Conservation (phyloP, 805 yeast genomes). For the Blastobotrys mokoenaii region DNA sequence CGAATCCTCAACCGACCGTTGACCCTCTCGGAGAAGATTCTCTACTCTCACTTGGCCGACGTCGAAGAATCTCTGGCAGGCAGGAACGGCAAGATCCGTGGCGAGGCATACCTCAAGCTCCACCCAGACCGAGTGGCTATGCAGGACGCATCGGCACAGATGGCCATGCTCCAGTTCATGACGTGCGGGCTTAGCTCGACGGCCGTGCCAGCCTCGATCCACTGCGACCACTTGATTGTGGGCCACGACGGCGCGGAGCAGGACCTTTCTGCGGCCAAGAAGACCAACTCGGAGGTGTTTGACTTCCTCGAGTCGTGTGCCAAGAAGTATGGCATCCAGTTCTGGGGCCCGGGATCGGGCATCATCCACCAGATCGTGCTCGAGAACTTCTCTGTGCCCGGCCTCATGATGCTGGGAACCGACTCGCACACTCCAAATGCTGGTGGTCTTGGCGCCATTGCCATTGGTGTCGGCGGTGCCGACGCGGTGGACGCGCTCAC, state of each 20-base stretch:
- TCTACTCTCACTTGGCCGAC: conserved; percentile 90
- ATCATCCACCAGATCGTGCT: conserved; percentile 93
- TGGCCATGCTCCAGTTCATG: conserved; percentile 96
- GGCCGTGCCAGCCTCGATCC: conserved; percentile 92
- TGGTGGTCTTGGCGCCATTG: conserved; percentile 96
- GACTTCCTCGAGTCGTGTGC: conserved; percentile 86
- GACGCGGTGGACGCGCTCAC: conserved; percentile 98
- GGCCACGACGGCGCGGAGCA: conserved; percentile 85
- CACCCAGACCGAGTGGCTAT: conserved; percentile 98
- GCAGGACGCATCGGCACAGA: conserved; percentile 99
- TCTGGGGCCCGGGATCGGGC: conserved; percentile 99
- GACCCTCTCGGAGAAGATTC: conserved; percentile 90
- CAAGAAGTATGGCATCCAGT: conserved; percentile 92
- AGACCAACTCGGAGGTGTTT: conserved; percentile 86
- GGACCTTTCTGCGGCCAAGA: conserved; percentile 80
- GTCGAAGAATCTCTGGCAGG: conserved; percentile 81
- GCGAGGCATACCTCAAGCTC: conserved; percentile 83
- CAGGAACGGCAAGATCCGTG: conserved; percentile 76
- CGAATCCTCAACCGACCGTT: conserved; percentile 72
- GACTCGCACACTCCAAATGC: conserved; percentile 98
- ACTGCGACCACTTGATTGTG: conserved; percentile 96
- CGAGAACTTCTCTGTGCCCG: conserved; percentile 97
- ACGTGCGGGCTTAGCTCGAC: conserved; percentile 87
- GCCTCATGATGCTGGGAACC: conserved; percentile 92
- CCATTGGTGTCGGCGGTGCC: conserved; percentile 99